Percentiles rank a stretch among this genome's conserved stretches.
Evolutionary conservation across 768 basidiomycete genomes (phyloP).

Genomic region (Trametes villosa): DNA sequence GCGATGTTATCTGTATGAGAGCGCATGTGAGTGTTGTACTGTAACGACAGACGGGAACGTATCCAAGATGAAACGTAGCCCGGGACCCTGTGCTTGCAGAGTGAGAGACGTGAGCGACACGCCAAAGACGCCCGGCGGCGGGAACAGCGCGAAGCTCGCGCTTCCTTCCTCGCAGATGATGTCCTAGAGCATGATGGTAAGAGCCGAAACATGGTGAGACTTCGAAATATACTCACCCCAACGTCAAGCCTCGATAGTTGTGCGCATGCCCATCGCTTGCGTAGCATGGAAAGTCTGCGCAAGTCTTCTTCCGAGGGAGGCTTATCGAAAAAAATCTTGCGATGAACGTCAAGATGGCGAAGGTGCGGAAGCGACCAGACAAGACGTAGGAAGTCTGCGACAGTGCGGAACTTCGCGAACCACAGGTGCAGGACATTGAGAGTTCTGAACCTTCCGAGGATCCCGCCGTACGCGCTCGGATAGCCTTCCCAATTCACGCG

Average conservation of each 20-base stretch:
- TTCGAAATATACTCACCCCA: neutral
- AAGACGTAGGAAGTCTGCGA: neutral
- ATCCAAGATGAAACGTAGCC: neutral
- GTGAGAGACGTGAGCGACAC: neutral
- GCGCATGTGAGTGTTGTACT: neutral
- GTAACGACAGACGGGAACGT: neutral
- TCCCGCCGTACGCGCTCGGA: neutral
- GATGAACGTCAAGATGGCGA: neutral
- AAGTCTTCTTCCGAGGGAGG: neutral
- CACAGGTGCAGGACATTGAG: neutral
- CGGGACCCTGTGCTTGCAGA: neutral
- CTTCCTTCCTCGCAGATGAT: neutral
- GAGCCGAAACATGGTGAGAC: neutral
- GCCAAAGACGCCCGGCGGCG: neutral
- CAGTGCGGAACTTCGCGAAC: neutral
- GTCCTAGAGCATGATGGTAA: neutral
- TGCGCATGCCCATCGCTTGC: neutral
- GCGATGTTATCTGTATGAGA: neutral
- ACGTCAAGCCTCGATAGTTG: neutral
- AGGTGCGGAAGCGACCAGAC: neutral
- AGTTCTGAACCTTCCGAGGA: neutral
- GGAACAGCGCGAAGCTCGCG: neutral
- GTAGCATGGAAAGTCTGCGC: neutral
- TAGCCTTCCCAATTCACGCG: neutral
- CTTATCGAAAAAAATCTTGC: neutral